phyloP scores from a whole-genome alignment of 768 basidiomycete species.

The Trametopsis cervina region DNA sequence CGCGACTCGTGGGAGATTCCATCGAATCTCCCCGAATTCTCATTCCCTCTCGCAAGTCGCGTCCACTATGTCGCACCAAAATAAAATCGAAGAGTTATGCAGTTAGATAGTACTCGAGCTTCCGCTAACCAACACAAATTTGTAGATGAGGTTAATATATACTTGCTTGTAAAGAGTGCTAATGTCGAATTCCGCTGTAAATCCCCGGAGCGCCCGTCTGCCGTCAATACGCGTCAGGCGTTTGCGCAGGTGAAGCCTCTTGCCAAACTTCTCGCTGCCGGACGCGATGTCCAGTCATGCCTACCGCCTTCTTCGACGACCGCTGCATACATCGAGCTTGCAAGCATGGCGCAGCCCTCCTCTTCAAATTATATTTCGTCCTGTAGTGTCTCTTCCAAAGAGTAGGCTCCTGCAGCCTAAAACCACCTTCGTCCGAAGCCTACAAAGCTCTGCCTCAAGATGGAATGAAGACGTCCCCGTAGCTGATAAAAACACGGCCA shows the following conservation, averaged over 20 bases:
- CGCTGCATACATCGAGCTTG: background rate
- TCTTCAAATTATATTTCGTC: background rate
- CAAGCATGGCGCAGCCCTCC: background rate
- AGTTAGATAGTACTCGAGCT: too few species aligned
- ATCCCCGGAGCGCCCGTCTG: background rate
- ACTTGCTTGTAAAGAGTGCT: too few species aligned
- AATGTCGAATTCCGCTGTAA: too few species aligned
- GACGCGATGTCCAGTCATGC: background rate
- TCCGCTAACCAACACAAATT: too few species aligned
- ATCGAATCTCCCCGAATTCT: conserved; percentile 6
- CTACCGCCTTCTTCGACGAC: background rate
- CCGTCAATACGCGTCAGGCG: background rate
- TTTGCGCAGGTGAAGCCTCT: background rate
- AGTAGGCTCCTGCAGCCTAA: too few species aligned
- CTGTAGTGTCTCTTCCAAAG: too few species aligned
- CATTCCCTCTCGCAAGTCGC: too few species aligned
- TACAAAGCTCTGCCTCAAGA: conserved; percentile 2
- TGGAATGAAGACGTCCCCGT: background rate
- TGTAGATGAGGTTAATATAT: too few species aligned
- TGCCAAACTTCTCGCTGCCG: background rate
- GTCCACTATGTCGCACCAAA: too few species aligned
- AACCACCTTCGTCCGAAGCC: background rate
- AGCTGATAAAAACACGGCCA: background rate
- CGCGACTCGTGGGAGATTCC: conserved; percentile 6
- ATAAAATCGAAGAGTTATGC: too few species aligned